Conservation (phyloP, 148 eudicot genomes). For the Silene latifolia region DNA sequence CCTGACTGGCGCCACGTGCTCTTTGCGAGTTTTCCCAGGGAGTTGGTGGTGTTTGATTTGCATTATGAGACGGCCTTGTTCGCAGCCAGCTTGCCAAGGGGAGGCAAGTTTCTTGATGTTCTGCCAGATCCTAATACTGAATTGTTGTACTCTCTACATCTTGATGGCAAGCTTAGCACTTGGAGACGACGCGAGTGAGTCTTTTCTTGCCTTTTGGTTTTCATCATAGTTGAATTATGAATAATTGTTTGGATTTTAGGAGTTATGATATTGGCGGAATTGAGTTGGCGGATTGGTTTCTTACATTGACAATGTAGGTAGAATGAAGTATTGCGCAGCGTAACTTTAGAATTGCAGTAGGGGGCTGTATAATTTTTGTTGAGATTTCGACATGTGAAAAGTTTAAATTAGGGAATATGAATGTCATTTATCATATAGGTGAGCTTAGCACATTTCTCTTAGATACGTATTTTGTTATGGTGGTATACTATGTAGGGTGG, state of each 20-base stretch:
- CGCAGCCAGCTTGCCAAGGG: conserved; percentile 56
- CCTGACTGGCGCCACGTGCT: conserved; percentile 74
- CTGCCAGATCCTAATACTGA: conserved; percentile 73
- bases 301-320: too few species aligned
- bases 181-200: conserved; percentile 91
- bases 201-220: background rate
- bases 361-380: too few species aligned
- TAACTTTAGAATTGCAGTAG: background rate
- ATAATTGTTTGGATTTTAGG: background rate
- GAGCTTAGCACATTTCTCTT: too few species aligned
- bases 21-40: conserved; percentile 80
- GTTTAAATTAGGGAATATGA: too few species aligned
- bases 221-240: background rate
- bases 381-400: too few species aligned
- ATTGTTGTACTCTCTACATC: conserved; percentile 67
- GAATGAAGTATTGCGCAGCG: background rate
- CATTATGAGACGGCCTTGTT: conserved; percentile 64
- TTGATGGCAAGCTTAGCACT: conserved; percentile 84
- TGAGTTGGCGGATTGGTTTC: too few species aligned
- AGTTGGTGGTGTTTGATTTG: conserved; percentile 85
- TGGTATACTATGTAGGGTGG: too few species aligned
- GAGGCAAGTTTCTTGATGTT: conserved; percentile 82
- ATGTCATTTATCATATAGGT: too few species aligned
- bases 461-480: too few species aligned
- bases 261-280: too few species aligned